phyloP scores from a whole-genome alignment of 371 early-diverging fungal genomes.

The Amoeboaphelidium protococcarum region DNA sequence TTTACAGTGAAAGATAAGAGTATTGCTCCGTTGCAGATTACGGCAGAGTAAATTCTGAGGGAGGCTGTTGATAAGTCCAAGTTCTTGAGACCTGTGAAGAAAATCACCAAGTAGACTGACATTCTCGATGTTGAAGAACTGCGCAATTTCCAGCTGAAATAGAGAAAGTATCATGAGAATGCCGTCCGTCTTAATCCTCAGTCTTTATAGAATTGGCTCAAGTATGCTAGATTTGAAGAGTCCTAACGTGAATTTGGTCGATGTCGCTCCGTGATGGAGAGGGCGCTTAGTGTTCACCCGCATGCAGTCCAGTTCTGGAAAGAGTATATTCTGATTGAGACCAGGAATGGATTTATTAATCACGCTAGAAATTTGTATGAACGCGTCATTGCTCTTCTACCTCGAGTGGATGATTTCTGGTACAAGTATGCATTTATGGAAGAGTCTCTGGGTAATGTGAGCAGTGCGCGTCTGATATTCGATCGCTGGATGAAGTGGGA shows the following conservation, averaged over 20 bases:
- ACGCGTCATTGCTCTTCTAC: conserved; percentile 60
- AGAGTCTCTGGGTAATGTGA: conserved; percentile 67
- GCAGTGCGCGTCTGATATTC: conserved; percentile 71
- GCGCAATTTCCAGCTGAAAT: conserved; percentile 53
- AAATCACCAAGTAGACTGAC: too few species aligned
- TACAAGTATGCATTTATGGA: conserved; percentile 93
- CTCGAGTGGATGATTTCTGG: conserved; percentile 88
- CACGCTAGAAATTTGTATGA: conserved; percentile 80
- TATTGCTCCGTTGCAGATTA: conserved; percentile 90
- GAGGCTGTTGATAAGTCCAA: conserved; percentile 82
- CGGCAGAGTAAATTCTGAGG: conserved; percentile 74
- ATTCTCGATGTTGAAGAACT: conserved; percentile 23
- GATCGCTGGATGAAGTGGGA: conserved; percentile 98
- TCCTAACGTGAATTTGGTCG: conserved; percentile 50
- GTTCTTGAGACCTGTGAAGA: too few species aligned
- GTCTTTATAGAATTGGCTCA: conserved; percentile 68
- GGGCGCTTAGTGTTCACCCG: conserved; percentile 66
- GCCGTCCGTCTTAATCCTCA: conserved; percentile 52
- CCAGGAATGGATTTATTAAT: conserved; percentile 73
- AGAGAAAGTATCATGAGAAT: conserved; percentile 85
- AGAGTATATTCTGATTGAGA: conserved; percentile 86
- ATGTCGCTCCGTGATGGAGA: conserved; percentile 73
- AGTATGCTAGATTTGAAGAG: conserved; percentile 90
- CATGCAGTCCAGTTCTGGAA: conserved; percentile 62
- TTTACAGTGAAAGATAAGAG: conserved; percentile 82